Base-by-base conservation (phyloP, 108 stramenopile genomes). In the Fistulifera pelliculosa region DNA sequence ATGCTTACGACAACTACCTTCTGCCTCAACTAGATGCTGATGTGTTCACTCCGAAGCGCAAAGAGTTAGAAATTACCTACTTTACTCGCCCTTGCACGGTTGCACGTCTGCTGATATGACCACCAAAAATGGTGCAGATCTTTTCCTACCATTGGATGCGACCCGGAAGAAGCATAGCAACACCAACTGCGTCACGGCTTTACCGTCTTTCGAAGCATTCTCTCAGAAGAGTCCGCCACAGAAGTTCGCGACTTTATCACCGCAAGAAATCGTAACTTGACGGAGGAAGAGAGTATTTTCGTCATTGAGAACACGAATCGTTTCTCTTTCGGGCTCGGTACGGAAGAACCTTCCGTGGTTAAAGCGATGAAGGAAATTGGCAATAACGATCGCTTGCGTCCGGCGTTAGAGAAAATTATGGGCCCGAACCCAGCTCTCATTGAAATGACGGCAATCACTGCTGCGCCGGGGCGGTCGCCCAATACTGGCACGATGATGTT, bases 371-470 rank as follows among this genome's bases (percentile, higher is more conserved):
- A 59, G 27, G 73, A 74, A 60, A 55, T 74, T 15, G 47, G 45
- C n/a, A 49, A 26, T 10, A 61, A 76, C 48, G 38, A 56, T n/a
- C 38, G 53, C 42, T 49, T 81, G 38, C 35, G 43, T 13, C 27
- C 56, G 17, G 68, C 71, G n/a, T 31, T 76, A 41, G 47, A 75
- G 60, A 59, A 61, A 25, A 70, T 80, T 48, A 35, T 67, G 2
- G 80, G 80, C 12, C 70, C 67, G 3, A 54, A 81, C 65, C 75
- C 80, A 35, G 76, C 80, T 4, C 26, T 81, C n/a, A 72, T 81
- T 55, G 80, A 81, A 70, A 61, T 81, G 51, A 77, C 80, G 6
- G 74, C 75, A 15, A 77, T 81, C 27, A 81, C 80, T 0, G 41
- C 66, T 35, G 43, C 73, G n/a, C 77, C 51, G 80, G 80, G 1